phyloP scores from a whole-genome alignment of 2,329 filamentous ascomycete genomes.

The Aspergillus carbonarius region DNA sequence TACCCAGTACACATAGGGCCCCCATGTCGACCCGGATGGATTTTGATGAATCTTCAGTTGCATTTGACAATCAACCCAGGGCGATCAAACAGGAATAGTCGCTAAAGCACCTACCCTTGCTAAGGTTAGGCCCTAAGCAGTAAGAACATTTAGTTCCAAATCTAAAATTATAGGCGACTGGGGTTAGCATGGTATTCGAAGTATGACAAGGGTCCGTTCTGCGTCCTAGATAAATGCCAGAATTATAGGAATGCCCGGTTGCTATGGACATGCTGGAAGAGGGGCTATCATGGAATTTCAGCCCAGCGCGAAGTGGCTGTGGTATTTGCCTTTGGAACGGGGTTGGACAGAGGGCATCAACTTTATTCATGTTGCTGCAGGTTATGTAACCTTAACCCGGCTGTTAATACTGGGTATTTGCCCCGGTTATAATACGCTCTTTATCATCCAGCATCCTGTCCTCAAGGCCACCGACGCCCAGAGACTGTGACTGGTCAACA shows the following conservation, averaged over 20 bases:
- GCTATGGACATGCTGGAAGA: not conserved
- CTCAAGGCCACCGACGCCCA: not conserved
- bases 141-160: not conserved
- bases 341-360: not conserved
- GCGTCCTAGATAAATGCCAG: not conserved
- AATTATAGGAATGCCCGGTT: not conserved
- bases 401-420: not conserved
- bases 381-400: conserved; percentile 2
- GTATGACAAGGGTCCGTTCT: not conserved
- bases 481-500: not conserved
- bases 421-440: not conserved
- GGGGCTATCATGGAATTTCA: not conserved
- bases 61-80: not conserved
- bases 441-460: not conserved
- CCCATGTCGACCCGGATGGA: not conserved
- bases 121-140: not conserved
- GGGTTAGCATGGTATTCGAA: not conserved
- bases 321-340: not conserved
- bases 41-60: not conserved
- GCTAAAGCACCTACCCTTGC: not conserved
- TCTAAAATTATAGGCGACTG: not conserved
- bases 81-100: not conserved
- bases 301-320: not conserved
- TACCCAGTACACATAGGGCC: not conserved
- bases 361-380: conserved; percentile 4